A percentile compares a stretch with the other conserved stretches of the same genome.
Evolutionary conservation across 2,329 filamentous ascomycete genomes (phyloP).

Genomic region (Tolypocladium pustulatum): DNA sequence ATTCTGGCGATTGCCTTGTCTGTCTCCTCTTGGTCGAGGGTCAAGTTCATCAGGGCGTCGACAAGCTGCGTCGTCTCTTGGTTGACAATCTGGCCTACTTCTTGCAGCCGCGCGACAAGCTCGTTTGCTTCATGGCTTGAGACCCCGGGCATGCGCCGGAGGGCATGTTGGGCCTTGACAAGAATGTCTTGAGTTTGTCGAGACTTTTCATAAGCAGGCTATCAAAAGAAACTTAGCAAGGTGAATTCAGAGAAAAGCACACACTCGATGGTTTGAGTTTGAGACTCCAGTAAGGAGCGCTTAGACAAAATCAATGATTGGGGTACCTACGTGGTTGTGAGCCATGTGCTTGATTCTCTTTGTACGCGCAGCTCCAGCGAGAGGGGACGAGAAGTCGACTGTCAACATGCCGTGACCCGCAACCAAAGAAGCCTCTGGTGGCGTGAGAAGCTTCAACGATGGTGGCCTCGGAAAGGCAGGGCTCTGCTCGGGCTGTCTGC

Average conservation of each 20-base stretch:
- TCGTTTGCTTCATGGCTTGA: slow-evolving; percentile 22
- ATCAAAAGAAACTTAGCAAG: neutral
- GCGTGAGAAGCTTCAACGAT: neutral
- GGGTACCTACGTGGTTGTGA: slow-evolving; percentile 24
- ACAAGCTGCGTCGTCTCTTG: slow-evolving; percentile 28
- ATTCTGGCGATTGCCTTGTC: slow-evolving; percentile 26
- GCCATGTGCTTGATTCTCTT: slow-evolving; percentile 27
- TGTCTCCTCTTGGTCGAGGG: slow-evolving; percentile 26
- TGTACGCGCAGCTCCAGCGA: slow-evolving; percentile 22
- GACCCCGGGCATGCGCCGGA: slow-evolving; percentile 29
- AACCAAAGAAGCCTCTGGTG: neutral
- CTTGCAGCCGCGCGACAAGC: slow-evolving; percentile 22
- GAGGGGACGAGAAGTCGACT: slow-evolving; percentile 28
- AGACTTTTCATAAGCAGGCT: slow-evolving; percentile 24
- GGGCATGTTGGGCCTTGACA: slow-evolving; percentile 24
- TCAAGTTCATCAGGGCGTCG: slow-evolving; percentile 24
- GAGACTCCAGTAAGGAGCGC: neutral
- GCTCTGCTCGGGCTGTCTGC: neutral
- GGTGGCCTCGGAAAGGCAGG: neutral
- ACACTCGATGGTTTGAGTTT: neutral
- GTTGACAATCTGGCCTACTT: slow-evolving; percentile 25
- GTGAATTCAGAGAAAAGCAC: neutral
- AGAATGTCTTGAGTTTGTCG: slow-evolving; percentile 24
- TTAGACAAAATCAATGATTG: neutral
- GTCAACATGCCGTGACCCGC: slow-evolving; percentile 19